A percentile compares a stretch with the other conserved stretches of the same genome.
These are phyloP conservation scores for Raddia guianensis DNA, from an alignment of 176 grass and related monocot genomes.

Conservation along the genomic window DNA sequence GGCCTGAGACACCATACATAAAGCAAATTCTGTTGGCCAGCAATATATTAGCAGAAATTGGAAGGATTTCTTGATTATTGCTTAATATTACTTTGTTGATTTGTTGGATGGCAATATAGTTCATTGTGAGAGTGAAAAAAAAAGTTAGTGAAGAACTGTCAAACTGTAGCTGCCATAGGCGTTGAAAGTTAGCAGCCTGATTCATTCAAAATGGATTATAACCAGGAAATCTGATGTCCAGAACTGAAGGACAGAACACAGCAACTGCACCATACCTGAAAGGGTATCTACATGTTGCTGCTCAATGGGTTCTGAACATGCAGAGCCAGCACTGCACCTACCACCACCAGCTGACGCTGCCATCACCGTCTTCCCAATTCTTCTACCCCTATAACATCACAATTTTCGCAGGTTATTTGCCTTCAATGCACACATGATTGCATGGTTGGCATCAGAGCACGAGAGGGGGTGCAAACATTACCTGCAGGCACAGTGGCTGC, in stretches of 20 bases:
- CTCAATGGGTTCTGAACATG: conserved; percentile 34
- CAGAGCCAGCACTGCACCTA: conserved; percentile 30
- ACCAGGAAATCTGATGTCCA: conserved; percentile 2
- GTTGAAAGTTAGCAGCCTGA: background rate
- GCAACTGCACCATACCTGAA: background rate
- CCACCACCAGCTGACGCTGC: conserved; percentile 32
- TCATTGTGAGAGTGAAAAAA: background rate
- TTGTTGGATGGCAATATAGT: background rate
- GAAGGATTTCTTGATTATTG: background rate
- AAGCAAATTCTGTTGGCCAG: conserved; percentile 19
- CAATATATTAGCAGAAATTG: background rate
- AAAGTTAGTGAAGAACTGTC: background rate
- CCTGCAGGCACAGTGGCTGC: conserved; percentile 38
- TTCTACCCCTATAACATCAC: conserved; percentile 36
- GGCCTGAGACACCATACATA: conserved; percentile 29
- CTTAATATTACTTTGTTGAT: background rate
- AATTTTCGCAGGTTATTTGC: conserved; percentile 20
- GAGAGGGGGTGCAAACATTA: background rate
- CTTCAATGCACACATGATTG: conserved; percentile 26
- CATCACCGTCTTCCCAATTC: conserved; percentile 21
- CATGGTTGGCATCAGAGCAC: conserved; percentile 6
- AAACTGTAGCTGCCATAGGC: background rate
- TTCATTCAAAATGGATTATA: background rate
- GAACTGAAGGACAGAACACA: background rate
- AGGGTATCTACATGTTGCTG: conserved; percentile 16